Evolutionary conservation across 1,284 basidiomycete genomes (phyloP), one percentile per base, ranked within the genome.

Genomic region (Grifola frondosa): DNA sequence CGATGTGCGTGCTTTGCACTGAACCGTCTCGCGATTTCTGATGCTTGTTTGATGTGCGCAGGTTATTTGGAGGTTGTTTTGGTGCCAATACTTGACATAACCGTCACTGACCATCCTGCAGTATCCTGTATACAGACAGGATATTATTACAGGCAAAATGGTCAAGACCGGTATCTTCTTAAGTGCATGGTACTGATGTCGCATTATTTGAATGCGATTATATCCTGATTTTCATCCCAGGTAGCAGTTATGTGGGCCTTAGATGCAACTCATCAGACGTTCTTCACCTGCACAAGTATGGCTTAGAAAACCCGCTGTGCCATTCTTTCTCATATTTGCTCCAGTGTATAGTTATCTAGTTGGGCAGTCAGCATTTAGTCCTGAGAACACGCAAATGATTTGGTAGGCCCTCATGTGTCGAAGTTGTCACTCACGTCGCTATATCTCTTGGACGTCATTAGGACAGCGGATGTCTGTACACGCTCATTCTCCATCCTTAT

Each of bases 201-300:
- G n/a, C n/a, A n/a, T n/a, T 3, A 25, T 37, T 13, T 9, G 11
- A 6, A 37, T 2, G 9, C 8, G 23, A 8, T 21, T 37, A 13
- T 25, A 12, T 12, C 13, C 6, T 2, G 3, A 26, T 5, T 2
- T 6, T n/a, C n/a, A n/a, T n/a, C n/a, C 4, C 12, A 37, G 35
- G 35, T 37, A 5, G 13, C 23, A 12, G 17, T 25, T 13, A 25
- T 37, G 9, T 37, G 35, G 35, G 21, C n/a, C 9, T 12, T 37
- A 17, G 35, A 37, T 37, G 35, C 35, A 13, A 13, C 28, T 13
- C 35, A 37, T 7, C 35, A 37, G 23, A 25, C 28, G 5, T 37
- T 37, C 35, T 37, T 24, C 17, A 37, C 28, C 23, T 23, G 23
- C 13, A 37, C 35, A 15, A 24, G 35, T 37, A 24, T 8, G 35